Evolutionary conservation across 345 rosid species (phyloP).

Genomic region (Erucastrum elatum): DNA sequence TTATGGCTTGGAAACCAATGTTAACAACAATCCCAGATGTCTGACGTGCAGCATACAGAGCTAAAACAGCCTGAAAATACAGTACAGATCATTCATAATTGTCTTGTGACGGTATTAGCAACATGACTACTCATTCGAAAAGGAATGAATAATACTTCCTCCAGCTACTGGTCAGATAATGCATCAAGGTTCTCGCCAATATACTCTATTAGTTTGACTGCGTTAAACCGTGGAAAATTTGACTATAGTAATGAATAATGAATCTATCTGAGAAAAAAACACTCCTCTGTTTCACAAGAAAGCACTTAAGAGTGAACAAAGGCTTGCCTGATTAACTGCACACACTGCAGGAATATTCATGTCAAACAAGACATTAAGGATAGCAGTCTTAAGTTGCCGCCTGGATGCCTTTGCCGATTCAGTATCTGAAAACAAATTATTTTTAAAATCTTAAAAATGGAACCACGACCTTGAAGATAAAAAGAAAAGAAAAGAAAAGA

Average conservation of each 20-base stretch:
- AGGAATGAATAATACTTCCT: neutral
- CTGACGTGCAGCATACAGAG: conserved; percentile 67
- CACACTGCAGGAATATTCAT: conserved; percentile 92
- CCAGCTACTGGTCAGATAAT: neutral
- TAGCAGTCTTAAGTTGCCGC: conserved; percentile 80
- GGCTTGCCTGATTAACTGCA: conserved; percentile 76
- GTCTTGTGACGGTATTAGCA: neutral
- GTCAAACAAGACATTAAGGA: conserved; percentile 69
- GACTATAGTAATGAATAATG: neutral
- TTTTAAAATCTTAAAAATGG: neutral
- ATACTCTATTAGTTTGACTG: neutral
- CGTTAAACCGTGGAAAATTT: neutral
- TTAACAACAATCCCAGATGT: conserved; percentile 90
- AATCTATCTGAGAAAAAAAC: neutral
- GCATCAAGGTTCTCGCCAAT: neutral
- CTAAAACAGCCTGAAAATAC: conserved; percentile 75
- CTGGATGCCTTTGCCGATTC: conserved; percentile 93
- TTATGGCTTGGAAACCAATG: conserved; percentile 87
- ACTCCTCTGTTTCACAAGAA: neutral
- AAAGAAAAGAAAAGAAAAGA: neutral
- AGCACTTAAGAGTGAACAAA: conserved; percentile 17
- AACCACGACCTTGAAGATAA: neutral
- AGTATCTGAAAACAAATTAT: conserved; percentile 53
- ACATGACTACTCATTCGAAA: neutral
- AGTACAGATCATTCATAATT: neutral